Evolutionary conservation across 257 asterid genomes (phyloP).

Genomic region (Rubia yunnanensis): DNA sequence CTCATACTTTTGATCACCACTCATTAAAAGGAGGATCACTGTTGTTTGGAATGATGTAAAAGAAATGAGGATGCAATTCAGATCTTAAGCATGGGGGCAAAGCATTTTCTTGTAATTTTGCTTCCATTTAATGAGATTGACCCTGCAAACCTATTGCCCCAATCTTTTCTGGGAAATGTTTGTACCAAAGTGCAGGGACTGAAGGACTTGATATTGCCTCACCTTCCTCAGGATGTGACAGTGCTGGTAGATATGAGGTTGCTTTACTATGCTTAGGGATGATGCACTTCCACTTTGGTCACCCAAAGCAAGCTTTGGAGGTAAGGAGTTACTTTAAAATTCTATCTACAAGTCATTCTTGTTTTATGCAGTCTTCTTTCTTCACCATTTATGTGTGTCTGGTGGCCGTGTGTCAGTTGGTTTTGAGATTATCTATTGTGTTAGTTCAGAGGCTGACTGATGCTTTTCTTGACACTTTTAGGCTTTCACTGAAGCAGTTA

Average conservation of each 20-base stretch:
- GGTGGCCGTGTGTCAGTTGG: neutral
- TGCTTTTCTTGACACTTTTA: constrained; percentile 27
- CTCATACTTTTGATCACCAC: neutral
- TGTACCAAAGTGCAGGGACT: constrained; percentile 95
- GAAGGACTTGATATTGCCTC: constrained; percentile 75
- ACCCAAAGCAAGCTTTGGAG: constrained; percentile 88
- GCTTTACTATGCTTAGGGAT: constrained; percentile 90
- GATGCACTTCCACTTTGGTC: constrained; percentile 95
- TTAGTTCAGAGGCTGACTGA: constrained; percentile 6
- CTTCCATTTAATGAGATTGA: neutral
- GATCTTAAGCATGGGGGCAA: neutral
- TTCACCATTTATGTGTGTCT: neutral
- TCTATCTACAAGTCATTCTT: constrained; percentile 11
- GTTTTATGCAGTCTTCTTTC: constrained; percentile 5
- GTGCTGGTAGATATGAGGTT: constrained; percentile 78
- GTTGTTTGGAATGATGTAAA: neutral
- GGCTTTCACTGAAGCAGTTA: constrained; percentile 94
- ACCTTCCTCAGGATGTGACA: constrained; percentile 50
- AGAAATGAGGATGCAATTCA: neutral
- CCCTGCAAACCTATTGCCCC: neutral
- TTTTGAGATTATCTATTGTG: neutral
- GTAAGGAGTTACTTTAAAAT: constrained; percentile 23
- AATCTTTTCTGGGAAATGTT: constrained; percentile 30
- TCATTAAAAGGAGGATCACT: neutral
- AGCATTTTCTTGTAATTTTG: neutral